Base-by-base conservation (phyloP, 1,284 basidiomycete species). In the Ganoderma multipileum region DNA sequence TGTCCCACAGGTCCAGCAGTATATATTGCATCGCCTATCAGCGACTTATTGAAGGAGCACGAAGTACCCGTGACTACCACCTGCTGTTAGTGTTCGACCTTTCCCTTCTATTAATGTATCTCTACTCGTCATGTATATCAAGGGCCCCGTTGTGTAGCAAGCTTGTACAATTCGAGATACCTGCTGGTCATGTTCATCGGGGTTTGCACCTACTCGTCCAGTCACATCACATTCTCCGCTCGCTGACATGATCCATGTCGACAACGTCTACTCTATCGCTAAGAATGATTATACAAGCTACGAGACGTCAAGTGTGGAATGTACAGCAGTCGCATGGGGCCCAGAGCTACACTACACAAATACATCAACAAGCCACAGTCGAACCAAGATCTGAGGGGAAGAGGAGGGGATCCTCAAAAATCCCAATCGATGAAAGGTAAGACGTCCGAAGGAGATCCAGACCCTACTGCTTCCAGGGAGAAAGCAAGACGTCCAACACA, bases 21-120 rank as follows among this genome's bases (percentile, higher is more conserved):
- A 75, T 42, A 69, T 74, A 41, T 23, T 68, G 61, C 68, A 71
- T 16, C 71, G 74, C 20, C 68, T 75, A 9, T 70, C 71, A 0
- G 69, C 67, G 23, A 72, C 9, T 9, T 55, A 55, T 18, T 55
- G 28, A 55, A 8, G 9, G 28, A 33, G 28, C 47, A 50, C 26
- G 47, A 20, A 2, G 14, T 28, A 55, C 23, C 12, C 11, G 28
- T 16, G 52, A 39, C 9, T 5, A 3, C 36, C 4, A 26, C 36
- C 16, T 23, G 26, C 23, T 23, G 2, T 20, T 23, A 20, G 36
- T 5, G 20, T 59, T 9, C 57, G 2, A n/a, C 28, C 52, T 11
- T 18, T 30, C 18, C 33, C 30, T 55, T 28, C 28, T 18, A 5
- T 28, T 3, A 3, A 23, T 52, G 23, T 52, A 52, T 55, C 18